These are phyloP conservation scores for Gilbertella persicaria DNA, from an alignment of 371 early-diverging fungal species.

Conservation along the genomic window DNA sequence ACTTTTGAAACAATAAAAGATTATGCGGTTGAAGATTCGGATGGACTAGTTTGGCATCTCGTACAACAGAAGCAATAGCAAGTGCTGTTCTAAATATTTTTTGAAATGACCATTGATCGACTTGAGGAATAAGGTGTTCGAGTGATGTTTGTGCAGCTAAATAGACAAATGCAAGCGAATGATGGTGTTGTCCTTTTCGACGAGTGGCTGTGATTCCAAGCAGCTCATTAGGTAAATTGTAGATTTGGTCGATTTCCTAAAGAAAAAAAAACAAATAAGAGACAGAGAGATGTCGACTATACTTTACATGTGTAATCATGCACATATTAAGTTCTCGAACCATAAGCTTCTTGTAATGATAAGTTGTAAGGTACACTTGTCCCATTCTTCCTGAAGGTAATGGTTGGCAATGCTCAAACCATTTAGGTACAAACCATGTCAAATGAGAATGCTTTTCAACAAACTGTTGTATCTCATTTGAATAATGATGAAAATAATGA, in stretches of 20 bases:
- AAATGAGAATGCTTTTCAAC: neutral
- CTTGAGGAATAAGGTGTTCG: constrained; percentile 29
- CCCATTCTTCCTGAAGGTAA: constrained; percentile 21
- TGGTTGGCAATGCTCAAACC: constrained; percentile 11
- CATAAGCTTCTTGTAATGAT: neutral
- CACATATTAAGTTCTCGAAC: constrained; percentile 12
- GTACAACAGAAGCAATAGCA: constrained; percentile 5
- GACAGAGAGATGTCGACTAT: too few relatives aligned
- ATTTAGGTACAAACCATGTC: constrained; percentile 17
- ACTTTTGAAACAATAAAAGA: constrained; percentile 1
- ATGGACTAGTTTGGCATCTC: constrained; percentile 15
- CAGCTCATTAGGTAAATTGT: constrained; percentile 3
- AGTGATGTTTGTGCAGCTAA: constrained; percentile 9
- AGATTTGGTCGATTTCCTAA: neutral
- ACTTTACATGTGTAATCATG: constrained; percentile 5
- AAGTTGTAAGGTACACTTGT: constrained; percentile 17
- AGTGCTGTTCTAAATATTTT: constrained; percentile 15
- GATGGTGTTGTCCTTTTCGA: constrained; percentile 4
- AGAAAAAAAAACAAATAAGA: neutral
- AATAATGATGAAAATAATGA: constrained; percentile 14
- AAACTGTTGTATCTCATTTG: neutral
- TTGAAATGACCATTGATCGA: constrained; percentile 22
- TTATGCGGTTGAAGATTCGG: constrained; percentile 24
- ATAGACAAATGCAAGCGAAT: constrained; percentile 12
- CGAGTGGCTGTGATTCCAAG: constrained; percentile 23